Evolutionary conservation across 2,329 filamentous ascomycete species (phyloP).

Genomic region (Thelonectria rubi): DNA sequence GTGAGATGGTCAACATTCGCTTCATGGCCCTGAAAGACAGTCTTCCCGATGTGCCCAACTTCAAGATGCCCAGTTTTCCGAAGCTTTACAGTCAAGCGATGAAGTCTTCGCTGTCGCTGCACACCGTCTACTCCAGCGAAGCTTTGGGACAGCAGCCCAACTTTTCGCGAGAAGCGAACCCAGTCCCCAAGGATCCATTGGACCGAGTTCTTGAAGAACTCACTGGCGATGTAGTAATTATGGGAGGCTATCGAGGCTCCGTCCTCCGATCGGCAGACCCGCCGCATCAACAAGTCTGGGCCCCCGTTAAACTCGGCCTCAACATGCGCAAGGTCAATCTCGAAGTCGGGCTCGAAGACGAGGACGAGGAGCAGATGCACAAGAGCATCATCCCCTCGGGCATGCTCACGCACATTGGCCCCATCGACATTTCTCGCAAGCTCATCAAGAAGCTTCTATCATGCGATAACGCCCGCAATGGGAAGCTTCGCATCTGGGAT

Average conservation of each 20-base stretch:
- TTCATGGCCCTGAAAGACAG: conserved; percentile 92
- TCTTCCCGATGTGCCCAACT: conserved; percentile 79
- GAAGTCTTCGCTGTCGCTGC: conserved; percentile 46
- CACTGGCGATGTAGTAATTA: conserved; percentile 84
- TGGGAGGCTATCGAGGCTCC: conserved; percentile 92
- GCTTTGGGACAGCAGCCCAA: conserved; percentile 37
- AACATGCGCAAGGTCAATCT: conserved; percentile 92
- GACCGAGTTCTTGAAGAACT: conserved; percentile 71
- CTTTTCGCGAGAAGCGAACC: conserved; percentile 25
- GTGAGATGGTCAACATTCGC: conserved; percentile 86
- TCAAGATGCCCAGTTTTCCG: conserved; percentile 73
- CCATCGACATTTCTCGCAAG: conserved; percentile 86
- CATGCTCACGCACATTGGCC: conserved; percentile 91
- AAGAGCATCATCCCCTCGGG: conserved; percentile 85
- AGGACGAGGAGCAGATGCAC: conserved; percentile 85
- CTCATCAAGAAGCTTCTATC: conserved; percentile 81
- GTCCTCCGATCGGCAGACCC: conserved; percentile 85
- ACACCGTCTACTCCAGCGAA: conserved; percentile 43
- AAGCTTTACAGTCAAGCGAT: conserved; percentile 54
- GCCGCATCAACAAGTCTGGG: conserved; percentile 89
- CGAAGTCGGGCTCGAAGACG: conserved; percentile 81
- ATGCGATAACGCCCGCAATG: conserved; percentile 75
- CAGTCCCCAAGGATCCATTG: conserved; percentile 45
- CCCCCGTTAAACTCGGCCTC: conserved; percentile 90
- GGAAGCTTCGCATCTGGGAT: conserved; percentile 82